Conservation (phyloP, 768 basidiomycete genomes). For the Infundibulicybe gibba region DNA sequence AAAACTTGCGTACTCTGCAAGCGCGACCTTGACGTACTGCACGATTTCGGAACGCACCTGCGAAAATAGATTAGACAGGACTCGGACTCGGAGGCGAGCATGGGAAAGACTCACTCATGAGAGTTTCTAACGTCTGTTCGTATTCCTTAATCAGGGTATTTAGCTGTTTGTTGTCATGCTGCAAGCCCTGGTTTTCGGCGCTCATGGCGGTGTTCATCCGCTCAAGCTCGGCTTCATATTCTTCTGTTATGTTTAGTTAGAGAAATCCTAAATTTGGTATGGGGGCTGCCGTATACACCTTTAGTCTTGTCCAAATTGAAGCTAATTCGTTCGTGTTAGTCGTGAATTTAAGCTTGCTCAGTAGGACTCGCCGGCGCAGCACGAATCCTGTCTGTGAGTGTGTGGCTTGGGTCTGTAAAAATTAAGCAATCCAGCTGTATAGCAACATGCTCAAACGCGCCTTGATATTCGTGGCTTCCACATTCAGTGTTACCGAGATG, state of each 20-base stretch:
- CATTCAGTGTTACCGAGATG: conserved; percentile 67
- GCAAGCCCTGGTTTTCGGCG: conserved; percentile 78
- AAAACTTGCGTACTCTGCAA: conserved; percentile 5
- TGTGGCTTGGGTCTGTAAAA: conserved; percentile 70
- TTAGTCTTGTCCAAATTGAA: conserved; percentile 88
- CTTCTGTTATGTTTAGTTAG: conserved; percentile 49
- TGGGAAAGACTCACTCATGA: conserved; percentile 65
- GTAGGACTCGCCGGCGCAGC: conserved; percentile 59
- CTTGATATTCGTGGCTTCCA: conserved; percentile 76
- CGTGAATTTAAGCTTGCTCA: not conserved
- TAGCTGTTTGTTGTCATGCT: conserved; percentile 96
- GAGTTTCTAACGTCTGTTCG: conserved; percentile 90
- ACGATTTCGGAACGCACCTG: conserved; percentile 73
- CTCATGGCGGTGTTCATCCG: conserved; percentile 78
- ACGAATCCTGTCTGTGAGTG: conserved; percentile 93
- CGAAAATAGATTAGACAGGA: conserved; percentile 1
- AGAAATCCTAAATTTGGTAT: conserved; percentile 4
- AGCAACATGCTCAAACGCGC: conserved; percentile 36
- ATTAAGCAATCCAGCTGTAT: not conserved
- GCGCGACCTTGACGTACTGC: conserved; percentile 58
- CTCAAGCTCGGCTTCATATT: conserved; percentile 87
- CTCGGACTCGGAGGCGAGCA: not conserved
- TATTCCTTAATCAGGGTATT: conserved; percentile 91
- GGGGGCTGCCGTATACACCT: conserved; percentile 41
- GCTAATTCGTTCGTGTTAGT: conserved; percentile 27